Evolutionary conservation across 495 filamentous ascomycete genomes (phyloP), one percentile per base, ranked within the genome.

Genomic region (Penicillium subrubescens): DNA sequence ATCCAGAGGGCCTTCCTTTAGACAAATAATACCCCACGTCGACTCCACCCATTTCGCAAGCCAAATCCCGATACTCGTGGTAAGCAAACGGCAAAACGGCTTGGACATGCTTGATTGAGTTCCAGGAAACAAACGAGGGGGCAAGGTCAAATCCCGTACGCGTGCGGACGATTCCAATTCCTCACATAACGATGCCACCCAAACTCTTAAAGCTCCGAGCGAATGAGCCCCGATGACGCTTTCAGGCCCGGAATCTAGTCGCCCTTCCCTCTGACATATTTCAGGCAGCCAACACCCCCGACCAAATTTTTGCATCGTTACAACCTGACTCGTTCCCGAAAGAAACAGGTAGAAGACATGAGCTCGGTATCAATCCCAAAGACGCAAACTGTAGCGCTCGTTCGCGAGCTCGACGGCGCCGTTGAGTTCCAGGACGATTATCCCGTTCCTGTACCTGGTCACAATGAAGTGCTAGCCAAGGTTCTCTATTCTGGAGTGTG

Each of bases 401-500:
- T 83, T 31, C 69, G 64, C n/a, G 61, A 72, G 21, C 74, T 83
- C 6, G 82, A 80, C 11, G 80, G 80, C 27, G 57, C 67, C 17
- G 80, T 84, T 25, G 75, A 82, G 59, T 83, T 83, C 65, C 72
- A 74, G 31, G 66, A 73, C 25, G 74, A 81, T 50, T 83, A 83
- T 51, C 81, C 82, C n/a, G 80, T 84, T 7, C 76, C 79, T 23
- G 68, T 51, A 0, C 77, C 81, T 1, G 75, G 74, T 1, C 69
- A 67, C 12, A 81, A 83, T 52, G 82, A 84, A 71, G 81, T 83
- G 7, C 67, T 83, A 8, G 82, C 81, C 35, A 79, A 83, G 62
- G 75, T 83, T 4, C 73, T 83, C 14, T 84, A 83, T 54, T 75
- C 74, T 0, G 82, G 82, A 2, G 81, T 83, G 44, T 84, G 81